Evolutionary conservation across 2,329 filamentous ascomycete species (phyloP), one percentile per base, ranked within the genome.

Genomic region (Diplocarpon mali): DNA sequence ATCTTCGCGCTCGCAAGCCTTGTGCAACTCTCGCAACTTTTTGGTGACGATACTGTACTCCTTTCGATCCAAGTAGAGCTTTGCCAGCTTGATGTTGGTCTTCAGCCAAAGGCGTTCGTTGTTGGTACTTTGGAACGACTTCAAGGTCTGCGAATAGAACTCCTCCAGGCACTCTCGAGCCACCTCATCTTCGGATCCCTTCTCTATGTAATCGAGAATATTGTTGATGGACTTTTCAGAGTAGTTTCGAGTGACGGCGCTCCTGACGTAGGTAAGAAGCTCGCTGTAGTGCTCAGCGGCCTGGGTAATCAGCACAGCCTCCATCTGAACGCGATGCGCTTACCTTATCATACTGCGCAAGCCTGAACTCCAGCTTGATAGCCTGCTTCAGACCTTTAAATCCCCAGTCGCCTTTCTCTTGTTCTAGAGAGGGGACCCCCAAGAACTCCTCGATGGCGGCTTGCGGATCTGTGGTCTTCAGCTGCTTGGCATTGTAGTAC

Each of bases 201-300:
- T 96, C 65, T 96, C 90, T 54, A 98, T 92, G 63, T 84, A 94
- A 67, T 96, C 92, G 38, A 98, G 79, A 82, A 98, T 95, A 64
- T 95, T 96, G 68, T 96, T 96, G 69, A 98, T 95, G 11, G 90
- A 96, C 65, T 96, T 96, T 66, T 98, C 92, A 1, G 92, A 95
- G 67, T 96, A 96, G 67, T 96, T 98, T 51, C 92, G 80, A 34
- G 92, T 96, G 38, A 98, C 90, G 7, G 90, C 90, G 2, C 86
- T 93, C 65, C 92, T 95, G 68, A 96, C 89, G 60, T 96, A 98
- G 38, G 89, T 96, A 53, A 98, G 78, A 27, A 98, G 85, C 67
- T 96, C 88, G 53, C 78, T 81, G 67, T 94, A 98, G 65, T 98
- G 89, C 61, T 90, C 80, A 38, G 89, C 80, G 7, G 90, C 90